Evolutionary conservation across 176 grass and related monocot species (phyloP), one percentile per base, ranked within the genome.

Genomic region (Dactylis glomerata): DNA sequence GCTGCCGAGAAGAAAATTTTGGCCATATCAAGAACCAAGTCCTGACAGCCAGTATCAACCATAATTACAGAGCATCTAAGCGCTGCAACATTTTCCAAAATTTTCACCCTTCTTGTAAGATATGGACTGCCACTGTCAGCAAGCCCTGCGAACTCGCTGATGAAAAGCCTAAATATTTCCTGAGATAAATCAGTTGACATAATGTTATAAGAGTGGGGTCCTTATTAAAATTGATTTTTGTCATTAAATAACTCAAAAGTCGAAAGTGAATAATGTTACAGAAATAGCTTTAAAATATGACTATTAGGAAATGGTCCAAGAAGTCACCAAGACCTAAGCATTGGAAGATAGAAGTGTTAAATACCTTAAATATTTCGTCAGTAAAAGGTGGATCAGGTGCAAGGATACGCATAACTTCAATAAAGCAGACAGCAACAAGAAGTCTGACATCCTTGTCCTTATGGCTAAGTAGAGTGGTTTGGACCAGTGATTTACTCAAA

Each of bases 361-460:
- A 81, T 93, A 98, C 96, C 96, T 95, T 98, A 81, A 98, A 89
- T 91, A 86, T 83, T 77, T 91, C 87, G 72, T 94, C 91, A 66
- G 73, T 92, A 87, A 95, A 98, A 89, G 93, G 93, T 76, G 93
- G 91, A 85, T 95, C 78, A 59, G 96, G 96, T 75, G 93, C 96
- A 32, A 98, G 91, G 51, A 98, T 49, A 37, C 96, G 89, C 85
- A 98, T 98, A 86, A 95, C 88, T 85, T 98, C 96, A 86, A 88
- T 86, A 69, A 95, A 90, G 77, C 96, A 98, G 81, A 92, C 85
- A 8, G 89, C 89, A 86, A 93, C 79, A 73, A 98, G 79, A 90
- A 98, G 91, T 81, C 77, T 98, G 77, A 98, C 91, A 90, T 98
- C 93, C 76, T 96, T 98, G 81, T 98, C 96, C 82, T 90, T 94